These are phyloP conservation scores for Graphiopsis chlorocephala DNA, from an alignment of 2,329 filamentous ascomycete genomes.

Conservation along the genomic window DNA sequence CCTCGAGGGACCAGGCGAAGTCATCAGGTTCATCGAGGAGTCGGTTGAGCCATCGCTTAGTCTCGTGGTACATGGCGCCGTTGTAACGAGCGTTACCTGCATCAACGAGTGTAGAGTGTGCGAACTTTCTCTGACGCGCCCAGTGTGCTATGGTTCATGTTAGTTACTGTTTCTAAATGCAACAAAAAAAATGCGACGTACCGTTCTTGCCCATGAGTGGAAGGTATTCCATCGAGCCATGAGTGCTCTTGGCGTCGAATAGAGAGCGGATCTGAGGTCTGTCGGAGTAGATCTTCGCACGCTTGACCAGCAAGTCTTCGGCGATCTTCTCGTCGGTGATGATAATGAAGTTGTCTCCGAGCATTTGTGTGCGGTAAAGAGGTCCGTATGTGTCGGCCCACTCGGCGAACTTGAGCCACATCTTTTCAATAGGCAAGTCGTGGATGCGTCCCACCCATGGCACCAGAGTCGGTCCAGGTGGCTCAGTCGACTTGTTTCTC, in stretches of 20 bases:
- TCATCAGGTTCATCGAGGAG: conserved; percentile 51
- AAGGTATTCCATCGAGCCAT: conserved; percentile 56
- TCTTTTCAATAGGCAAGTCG: conserved; percentile 48
- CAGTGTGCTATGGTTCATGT: conserved; percentile 46
- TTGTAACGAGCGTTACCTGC: conserved; percentile 45
- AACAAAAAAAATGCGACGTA: conserved; percentile 32
- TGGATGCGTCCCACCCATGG: conserved; percentile 42
- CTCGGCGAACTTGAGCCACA: conserved; percentile 54
- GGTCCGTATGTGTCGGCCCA: conserved; percentile 37
- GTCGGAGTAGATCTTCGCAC: conserved; percentile 53
- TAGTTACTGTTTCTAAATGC: background rate
- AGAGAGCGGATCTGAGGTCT: conserved; percentile 50
- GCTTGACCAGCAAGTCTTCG: conserved; percentile 53
- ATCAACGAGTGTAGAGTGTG: conserved; percentile 51
- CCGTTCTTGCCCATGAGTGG: conserved; percentile 57
- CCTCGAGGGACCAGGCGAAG: conserved; percentile 52
- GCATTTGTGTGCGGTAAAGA: conserved; percentile 36
- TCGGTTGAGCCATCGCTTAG: conserved; percentile 52
- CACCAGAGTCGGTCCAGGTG: conserved; percentile 41
- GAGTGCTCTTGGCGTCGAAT: conserved; percentile 54
- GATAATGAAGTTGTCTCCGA: conserved; percentile 46
- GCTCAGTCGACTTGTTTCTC: conserved; percentile 35
- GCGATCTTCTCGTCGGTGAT: conserved; percentile 53
- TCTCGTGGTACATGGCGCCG: conserved; percentile 52
- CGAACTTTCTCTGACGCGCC: conserved; percentile 54